Base-by-base conservation (phyloP, 2,329 filamentous ascomycete genomes). In the Fusarium mundagurra region DNA sequence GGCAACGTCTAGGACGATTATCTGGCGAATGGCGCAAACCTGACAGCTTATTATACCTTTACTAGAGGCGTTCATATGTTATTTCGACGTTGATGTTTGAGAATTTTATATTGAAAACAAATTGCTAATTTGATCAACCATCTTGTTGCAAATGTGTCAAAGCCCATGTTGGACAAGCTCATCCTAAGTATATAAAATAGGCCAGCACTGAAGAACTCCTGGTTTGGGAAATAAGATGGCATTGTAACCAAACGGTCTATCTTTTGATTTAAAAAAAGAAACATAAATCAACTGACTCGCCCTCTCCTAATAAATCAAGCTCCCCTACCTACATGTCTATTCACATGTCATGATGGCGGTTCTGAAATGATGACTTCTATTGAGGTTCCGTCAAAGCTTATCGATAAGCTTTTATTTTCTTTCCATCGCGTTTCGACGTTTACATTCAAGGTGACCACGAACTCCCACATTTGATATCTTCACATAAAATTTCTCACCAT, bases 401-500 rank as follows among this genome's bases (percentile, higher is more conserved):
- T 79, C 77, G 77, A 79, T 79, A 79, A 72, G 75, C 71, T 73
- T 76, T 73, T 47, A 74, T 68, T 77, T 76, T 77, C 53, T 66
- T 54, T 50, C n/a, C 50, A 29, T 53, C 64, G 45, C 59, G 59
- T 71, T 60, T 47, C 11, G 20, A 33, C 33, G 50, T 58, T 58
- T 34, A 38, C 39, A 45, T 61, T 53, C 16, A 29, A 27, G 50
- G 18, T 53, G 31, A 27, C n/a, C 45, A 68, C 39, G 29, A 50
- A 39, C 61, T 55, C 62, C 53, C 63, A 62, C 58, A 53, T 45
- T 47, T 50, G 38, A 43, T 51, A 48, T 18, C 14, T 57, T 55
- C 53, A 36, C 39, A 43, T 54, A 50, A 20, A 53, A 39, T 55
- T 47, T 72, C 68, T 75, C 75, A 55, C 69, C 65, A 83, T 79